phyloP scores from a whole-genome alignment of 1,284 basidiomycete genomes.

The Cutaneotrichosporon cavernicola region DNA sequence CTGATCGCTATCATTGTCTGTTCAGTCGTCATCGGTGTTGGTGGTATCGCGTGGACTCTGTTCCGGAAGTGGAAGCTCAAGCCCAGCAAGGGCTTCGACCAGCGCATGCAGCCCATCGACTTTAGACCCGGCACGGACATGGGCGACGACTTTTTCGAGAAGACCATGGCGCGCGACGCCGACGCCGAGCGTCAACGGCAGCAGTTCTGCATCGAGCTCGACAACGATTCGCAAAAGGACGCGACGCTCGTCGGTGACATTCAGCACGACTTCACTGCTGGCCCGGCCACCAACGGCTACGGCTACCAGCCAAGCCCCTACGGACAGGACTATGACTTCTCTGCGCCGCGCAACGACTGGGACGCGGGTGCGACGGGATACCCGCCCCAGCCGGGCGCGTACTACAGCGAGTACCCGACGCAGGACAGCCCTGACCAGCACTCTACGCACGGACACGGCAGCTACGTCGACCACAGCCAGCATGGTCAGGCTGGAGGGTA shows the following conservation, averaged over 20 bases:
- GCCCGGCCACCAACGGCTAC: slow-evolving; percentile 44
- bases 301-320: slow-evolving; percentile 16
- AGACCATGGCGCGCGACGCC: slow-evolving; percentile 43
- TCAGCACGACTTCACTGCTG: slow-evolving; percentile 75
- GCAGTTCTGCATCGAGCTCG: slow-evolving; percentile 44
- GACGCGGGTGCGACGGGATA: slow-evolving; percentile 16
- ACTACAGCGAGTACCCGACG: slow-evolving; percentile 30
- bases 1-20: slow-evolving; percentile 71
- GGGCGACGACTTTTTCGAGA: slow-evolving; percentile 41
- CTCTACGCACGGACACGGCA: slow-evolving; percentile 8
- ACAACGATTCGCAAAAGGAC: slow-evolving; percentile 31
- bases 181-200: slow-evolving; percentile 46
- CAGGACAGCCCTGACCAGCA: slow-evolving; percentile 28
- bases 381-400: slow-evolving; percentile 16
- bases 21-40: slow-evolving; percentile 65
- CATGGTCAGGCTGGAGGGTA: slow-evolving; percentile 30
- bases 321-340: slow-evolving; percentile 11
- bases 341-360: slow-evolving; percentile 12
- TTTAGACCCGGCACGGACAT: slow-evolving; percentile 72
- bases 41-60: slow-evolving; percentile 74
- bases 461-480: slow-evolving; percentile 2
- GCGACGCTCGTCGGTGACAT: slow-evolving; percentile 41
- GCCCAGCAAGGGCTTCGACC: slow-evolving; percentile 73
- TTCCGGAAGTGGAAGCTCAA: slow-evolving; percentile 89
- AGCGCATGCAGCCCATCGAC: slow-evolving; percentile 58